Evolutionary conservation across 495 filamentous ascomycete species (phyloP), one percentile per base, ranked within the genome.

Genomic region (Chaetomium fimeti): DNA sequence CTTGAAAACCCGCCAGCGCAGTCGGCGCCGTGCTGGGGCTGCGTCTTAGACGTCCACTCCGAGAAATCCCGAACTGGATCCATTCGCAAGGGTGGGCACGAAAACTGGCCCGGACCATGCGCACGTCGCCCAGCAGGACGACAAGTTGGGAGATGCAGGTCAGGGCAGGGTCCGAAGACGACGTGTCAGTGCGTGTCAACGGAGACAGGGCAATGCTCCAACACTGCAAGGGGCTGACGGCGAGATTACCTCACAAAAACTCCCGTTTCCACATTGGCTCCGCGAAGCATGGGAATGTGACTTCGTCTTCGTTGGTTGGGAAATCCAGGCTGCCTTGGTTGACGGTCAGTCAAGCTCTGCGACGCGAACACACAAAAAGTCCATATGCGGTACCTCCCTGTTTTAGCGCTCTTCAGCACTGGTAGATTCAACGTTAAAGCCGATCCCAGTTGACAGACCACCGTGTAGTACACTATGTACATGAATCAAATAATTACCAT

Each of bases 211-310:
- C 7, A 61, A 2, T 40, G 49, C 13, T 11, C 28, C 27, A 29
- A 27, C 24, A 27, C 28, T 53, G 51, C 51, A 53, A 36, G 51
- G 24, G 11, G 47, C 45, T 6, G 32, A 18, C 64, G 57, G 43
- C 20, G 25, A 22, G 28, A 70, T 70, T 70, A 70, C 68, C 68
- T 70, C 68, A 70, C 59, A 67, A 53, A 66, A 70, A 67, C 65
- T 67, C 58, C 20, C 40, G 32, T 18, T 12, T 12, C 18, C 40
- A 16, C 4, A 43, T 43, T 9, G 8, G 40, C 40, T 18, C 40
- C 32, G 40, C 13, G 40, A 43, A 11, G 5, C 40, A 43, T 36
- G 32, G 32, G 32, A 36, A 36, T 6, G 32, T 36, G 32, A 36
- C 32, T 36, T 36, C 8, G 32, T 36, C 8, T 3, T 32, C 29